Evolutionary conservation across 2,329 filamentous ascomycete genomes (phyloP), one percentile per base, ranked within the genome.

Genomic region (Neofusicoccum umdonicola): DNA sequence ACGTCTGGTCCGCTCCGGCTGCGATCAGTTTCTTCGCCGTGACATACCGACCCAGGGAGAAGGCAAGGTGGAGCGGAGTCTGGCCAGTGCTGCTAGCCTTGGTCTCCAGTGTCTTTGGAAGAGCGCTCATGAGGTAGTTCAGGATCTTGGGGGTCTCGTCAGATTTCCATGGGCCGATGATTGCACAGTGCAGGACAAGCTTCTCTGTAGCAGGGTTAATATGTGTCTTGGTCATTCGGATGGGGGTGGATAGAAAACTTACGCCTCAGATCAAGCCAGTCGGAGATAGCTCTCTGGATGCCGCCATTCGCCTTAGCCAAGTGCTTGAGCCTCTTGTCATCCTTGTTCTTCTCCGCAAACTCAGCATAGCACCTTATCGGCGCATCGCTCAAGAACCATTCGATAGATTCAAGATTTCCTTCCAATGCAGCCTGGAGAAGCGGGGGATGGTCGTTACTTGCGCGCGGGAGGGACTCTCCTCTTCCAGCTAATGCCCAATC

Each of bases 351-450:
- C 68, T 87, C 84, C 0, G 87, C 83, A 71, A 93, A 95, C 51
- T 91, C 86, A 31, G 83, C 76, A 71, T 95, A 95, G 62, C 85
- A 81, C 34, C 87, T 82, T 68, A 86, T 77, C 0, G 92, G 90
- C 0, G 86, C 84, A 66, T 91, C 89, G 65, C 89, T 88, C 63
- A 92, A 76, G 73, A 94, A 91, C 86, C 90, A 96, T 71, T 95
- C 88, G 0, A 92, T 85, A 17, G 84, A 83, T 44, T 89, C 85
- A n/a, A 94, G 73, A 19, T 81, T 89, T 3, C 87, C 86, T 1
- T 70, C 69, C 8, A 78, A 70, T 12, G 85, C 87, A 50, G 88
- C 87, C 66, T 83, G 77, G 1, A 91, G 81, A 8, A 91, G 77
- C 3, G 88, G 90, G 2, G 88, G 84, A 0, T 78, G 80, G 39